These are phyloP conservation scores for Ananas comosus DNA, from an alignment of 176 grass and related monocot genomes.

Conservation along the genomic window DNA sequence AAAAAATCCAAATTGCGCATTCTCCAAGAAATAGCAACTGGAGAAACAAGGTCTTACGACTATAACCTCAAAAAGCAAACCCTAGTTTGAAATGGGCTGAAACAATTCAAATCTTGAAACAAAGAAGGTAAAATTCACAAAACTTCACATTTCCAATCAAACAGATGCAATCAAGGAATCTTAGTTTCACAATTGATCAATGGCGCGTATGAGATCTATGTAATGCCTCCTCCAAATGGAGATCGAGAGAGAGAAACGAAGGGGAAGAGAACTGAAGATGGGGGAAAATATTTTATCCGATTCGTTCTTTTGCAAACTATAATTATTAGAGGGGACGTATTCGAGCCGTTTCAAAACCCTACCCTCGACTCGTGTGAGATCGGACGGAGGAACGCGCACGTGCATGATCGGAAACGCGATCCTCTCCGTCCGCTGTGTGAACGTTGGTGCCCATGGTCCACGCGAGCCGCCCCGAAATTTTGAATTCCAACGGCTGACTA, in stretches of 20 bases:
- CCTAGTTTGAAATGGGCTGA: not conserved
- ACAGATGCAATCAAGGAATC: not conserved
- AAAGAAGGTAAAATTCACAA: not conserved
- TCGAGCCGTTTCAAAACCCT: slow-evolving; percentile 15
- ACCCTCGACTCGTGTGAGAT: not conserved
- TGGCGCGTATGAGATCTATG: not conserved
- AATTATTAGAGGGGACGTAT: not conserved
- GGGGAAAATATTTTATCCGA: not conserved
- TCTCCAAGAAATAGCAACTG: too few species aligned
- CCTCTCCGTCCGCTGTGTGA: slow-evolving; percentile 18
- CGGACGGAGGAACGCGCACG: not conserved
- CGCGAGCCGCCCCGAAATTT: slow-evolving; percentile 22
- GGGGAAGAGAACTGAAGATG: not conserved
- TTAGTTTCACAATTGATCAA: not conserved
- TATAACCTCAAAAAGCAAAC: not conserved
- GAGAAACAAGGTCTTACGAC: too few species aligned
- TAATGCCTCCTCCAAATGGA: not conserved
- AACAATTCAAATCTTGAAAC: not conserved
- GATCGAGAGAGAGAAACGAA: not conserved
- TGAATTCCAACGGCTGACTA: slow-evolving; percentile 47
- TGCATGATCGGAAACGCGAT: not conserved
- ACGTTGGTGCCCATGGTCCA: not conserved
- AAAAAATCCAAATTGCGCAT: not conserved
- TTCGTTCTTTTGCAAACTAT: not conserved
- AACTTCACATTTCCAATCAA: not conserved